phyloP scores from a whole-genome alignment of 345 rosid genomes.

The Eucalyptus paniculata region DNA sequence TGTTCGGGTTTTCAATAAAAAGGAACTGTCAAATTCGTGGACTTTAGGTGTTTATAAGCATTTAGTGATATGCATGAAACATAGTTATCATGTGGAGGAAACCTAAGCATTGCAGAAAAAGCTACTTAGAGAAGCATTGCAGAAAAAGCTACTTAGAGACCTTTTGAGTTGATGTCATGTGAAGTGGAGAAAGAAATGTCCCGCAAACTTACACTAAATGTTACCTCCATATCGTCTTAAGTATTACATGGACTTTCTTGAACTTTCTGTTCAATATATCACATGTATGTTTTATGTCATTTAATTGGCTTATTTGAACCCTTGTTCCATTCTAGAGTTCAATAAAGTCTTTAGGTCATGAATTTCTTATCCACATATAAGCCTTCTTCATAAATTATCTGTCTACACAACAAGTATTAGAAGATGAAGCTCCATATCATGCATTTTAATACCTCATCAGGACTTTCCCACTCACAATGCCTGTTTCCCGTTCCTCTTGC shows the following conservation, averaged over 20 bases:
- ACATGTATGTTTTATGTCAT: not conserved
- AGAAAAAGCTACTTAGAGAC: not conserved
- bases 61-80: not conserved
- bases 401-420: not conserved
- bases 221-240: not conserved
- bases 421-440: not conserved
- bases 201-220: not conserved
- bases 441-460: slow-evolving; percentile 46
- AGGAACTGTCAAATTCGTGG: not conserved
- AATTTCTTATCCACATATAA: not conserved
- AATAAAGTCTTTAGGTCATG: not conserved
- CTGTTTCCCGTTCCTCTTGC: slow-evolving; percentile 95
- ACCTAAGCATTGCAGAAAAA: not conserved
- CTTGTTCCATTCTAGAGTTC: not conserved
- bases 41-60: not conserved
- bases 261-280: not conserved
- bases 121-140: not conserved
- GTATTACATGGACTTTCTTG: not conserved
- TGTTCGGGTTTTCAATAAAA: not conserved
- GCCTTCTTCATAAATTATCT: not conserved
- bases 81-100: not conserved
- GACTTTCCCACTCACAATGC: slow-evolving; percentile 77
- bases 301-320: not conserved
- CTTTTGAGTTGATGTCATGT: not conserved
- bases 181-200: not conserved